phyloP scores from a whole-genome alignment of 2,329 filamentous ascomycete species.

The Fusarium chlamydosporum region DNA sequence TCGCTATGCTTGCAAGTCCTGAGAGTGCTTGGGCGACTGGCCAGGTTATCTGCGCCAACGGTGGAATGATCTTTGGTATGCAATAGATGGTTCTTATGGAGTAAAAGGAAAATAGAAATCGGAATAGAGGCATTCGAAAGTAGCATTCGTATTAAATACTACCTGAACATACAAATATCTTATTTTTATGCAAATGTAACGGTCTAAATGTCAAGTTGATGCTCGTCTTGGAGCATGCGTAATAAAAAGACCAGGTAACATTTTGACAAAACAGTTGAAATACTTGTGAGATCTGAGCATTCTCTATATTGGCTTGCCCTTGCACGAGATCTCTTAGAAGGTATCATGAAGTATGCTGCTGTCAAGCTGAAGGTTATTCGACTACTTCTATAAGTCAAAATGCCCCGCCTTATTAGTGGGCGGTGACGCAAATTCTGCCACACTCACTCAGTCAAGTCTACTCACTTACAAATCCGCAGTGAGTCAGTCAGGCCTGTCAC shows the following conservation, averaged over 20 bases:
- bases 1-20: slow-evolving; percentile 48
- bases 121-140: slow-evolving; percentile 28
- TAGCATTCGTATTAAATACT: slow-evolving; percentile 24
- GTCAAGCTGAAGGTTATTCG: not conserved
- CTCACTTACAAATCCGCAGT: slow-evolving; percentile 45
- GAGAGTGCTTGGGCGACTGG: slow-evolving; percentile 51
- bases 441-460: slow-evolving; percentile 30
- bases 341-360: not conserved
- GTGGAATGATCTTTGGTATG: slow-evolving; percentile 51
- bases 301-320: too few relatives aligned
- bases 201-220: not conserved
- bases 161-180: not conserved
- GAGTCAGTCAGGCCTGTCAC: slow-evolving; percentile 14
- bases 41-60: slow-evolving; percentile 51
- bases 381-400: slow-evolving; percentile 1
- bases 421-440: slow-evolving; percentile 53
- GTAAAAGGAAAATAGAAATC: slow-evolving; percentile 23
- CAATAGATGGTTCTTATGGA: slow-evolving; percentile 37
- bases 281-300: not conserved
- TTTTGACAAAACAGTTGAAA: not conserved
- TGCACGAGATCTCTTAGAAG: not conserved
- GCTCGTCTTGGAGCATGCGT: not conserved
- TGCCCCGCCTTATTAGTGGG: slow-evolving; percentile 49
- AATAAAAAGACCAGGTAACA: not conserved
- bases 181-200: not conserved